Evolutionary conservation across 2,329 filamentous ascomycete species (phyloP).

Genomic region (Pyrenophora graminea): DNA sequence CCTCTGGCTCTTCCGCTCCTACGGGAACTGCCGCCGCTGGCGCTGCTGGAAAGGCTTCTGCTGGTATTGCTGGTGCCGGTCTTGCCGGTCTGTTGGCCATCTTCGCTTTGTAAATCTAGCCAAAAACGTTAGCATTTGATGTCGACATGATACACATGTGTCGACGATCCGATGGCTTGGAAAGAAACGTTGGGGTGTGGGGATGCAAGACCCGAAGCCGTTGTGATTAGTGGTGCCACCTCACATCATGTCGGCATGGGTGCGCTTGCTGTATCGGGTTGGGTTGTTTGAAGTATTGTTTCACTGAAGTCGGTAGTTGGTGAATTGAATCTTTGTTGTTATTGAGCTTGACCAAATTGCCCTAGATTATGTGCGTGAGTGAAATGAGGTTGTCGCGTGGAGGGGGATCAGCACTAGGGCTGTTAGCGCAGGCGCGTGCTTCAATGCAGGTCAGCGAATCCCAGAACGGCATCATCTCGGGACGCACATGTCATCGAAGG

Average conservation of each 20-base stretch:
- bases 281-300: background rate
- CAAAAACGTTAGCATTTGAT: background rate
- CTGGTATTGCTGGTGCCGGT: constrained; percentile 41
- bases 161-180: background rate
- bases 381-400: constrained; percentile 8
- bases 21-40: constrained; percentile 31
- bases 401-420: constrained; percentile 12
- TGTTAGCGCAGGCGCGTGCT: constrained; percentile 13
- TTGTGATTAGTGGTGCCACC: background rate
- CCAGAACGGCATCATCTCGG: constrained; percentile 12
- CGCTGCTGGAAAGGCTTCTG: constrained; percentile 37
- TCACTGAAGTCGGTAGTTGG: too few species aligned
- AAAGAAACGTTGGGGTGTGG: constrained; percentile 1
- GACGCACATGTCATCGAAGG: constrained; percentile 15
- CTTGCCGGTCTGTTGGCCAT: constrained; percentile 45
- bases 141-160: background rate
- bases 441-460: constrained; percentile 14
- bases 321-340: background rate
- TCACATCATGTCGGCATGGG: background rate
- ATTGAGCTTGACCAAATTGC: background rate
- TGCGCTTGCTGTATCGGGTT: background rate
- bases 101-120: constrained; percentile 43
- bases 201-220: background rate
- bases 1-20: constrained; percentile 7
- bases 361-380: background rate